phyloP scores from a whole-genome alignment of 495 filamentous ascomycete genomes.

The Tuber microsphaerosporum region DNA sequence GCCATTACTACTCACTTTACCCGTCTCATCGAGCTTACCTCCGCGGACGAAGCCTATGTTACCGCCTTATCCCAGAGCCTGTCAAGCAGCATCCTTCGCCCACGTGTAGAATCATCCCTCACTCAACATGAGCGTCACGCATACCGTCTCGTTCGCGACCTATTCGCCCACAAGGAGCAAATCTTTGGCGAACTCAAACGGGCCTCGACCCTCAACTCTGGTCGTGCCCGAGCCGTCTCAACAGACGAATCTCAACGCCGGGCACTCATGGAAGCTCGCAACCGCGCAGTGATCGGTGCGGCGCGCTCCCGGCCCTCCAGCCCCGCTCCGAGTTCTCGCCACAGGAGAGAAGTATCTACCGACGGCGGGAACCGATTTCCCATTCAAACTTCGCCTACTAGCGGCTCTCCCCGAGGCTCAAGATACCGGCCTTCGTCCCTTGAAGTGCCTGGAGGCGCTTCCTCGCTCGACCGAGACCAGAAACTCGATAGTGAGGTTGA shows the following conservation, averaged over 20 bases:
- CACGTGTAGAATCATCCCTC: constrained; percentile 73
- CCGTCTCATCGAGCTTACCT: constrained; percentile 90
- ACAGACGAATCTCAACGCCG: constrained; percentile 95
- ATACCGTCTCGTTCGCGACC: constrained; percentile 84
- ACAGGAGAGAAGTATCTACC: constrained; percentile 71
- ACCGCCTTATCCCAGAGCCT: constrained; percentile 67
- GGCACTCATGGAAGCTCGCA: constrained; percentile 84
- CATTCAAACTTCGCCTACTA: constrained; percentile 61
- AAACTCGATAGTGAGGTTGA: constrained; percentile 32
- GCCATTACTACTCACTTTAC: constrained; percentile 98
- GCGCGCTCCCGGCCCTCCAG: constrained; percentile 64
- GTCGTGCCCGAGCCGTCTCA: constrained; percentile 78
- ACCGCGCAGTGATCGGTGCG: constrained; percentile 69
- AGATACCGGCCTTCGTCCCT: constrained; percentile 43
- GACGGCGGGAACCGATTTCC: constrained; percentile 80
- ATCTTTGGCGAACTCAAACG: constrained; percentile 97
- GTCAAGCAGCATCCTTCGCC: constrained; percentile 80
- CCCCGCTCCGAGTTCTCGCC: constrained; percentile 58
- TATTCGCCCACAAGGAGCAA: constrained; percentile 85
- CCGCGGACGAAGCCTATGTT: constrained; percentile 83
- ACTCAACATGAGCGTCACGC: constrained; percentile 92
- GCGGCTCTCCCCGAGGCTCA: constrained; percentile 46
- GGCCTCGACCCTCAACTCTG: constrained; percentile 62
- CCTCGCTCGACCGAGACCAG: constrained; percentile 44
- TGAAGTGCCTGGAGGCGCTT: constrained; percentile 54